Base-by-base conservation (phyloP, 2,329 filamentous ascomycete genomes). In the Fonsecaea multimorphosa region DNA sequence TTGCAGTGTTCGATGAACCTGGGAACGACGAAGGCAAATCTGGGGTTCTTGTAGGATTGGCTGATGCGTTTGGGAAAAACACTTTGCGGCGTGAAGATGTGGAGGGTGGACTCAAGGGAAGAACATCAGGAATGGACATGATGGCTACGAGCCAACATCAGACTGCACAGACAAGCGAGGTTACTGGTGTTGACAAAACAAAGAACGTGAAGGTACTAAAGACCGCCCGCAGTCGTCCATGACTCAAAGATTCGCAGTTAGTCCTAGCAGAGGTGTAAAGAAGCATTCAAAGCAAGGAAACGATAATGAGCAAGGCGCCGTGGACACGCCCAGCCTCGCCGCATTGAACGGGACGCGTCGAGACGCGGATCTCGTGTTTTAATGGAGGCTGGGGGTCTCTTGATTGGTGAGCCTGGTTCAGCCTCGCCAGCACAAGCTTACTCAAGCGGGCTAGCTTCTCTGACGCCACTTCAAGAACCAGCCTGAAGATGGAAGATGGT, bases 91-190 rank as follows among this genome's bases (percentile, higher is more conserved):
- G 66, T 32, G 68, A 67, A 29, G 71, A 71, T 9, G 69, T 72
- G 9, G 64, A 67, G 27, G 72, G 72, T 31, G 72, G 71, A 49
- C 68, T 71, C 29, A 64, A 70, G 53, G 68, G 74, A 76, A 70
- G 66, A n/a, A 58, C 61, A 54, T 65, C 67, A 44, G 58, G 55
- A 56, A 65, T 61, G 38, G 71, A 71, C 70, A 72, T 72, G 65
- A 44, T 59, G 53, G 44, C 52, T 19, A 29, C 11, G 53, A 58
- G 7, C 8, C 44, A 49, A 22, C 19, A 49, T 14, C 2, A 46
- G n/a, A 22, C 40, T 46, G 40, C 40, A 46, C n/a, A 22, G 44
- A 49, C 8, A 49, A 3, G 19, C 44, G 3, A 24, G 3, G 51
- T 55, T 53, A 64, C 59, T 61, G 44, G 40, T 24, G 31, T 36